Base-by-base conservation (phyloP, 805 yeast genomes). In the Metschnikowia arizonensis region DNA sequence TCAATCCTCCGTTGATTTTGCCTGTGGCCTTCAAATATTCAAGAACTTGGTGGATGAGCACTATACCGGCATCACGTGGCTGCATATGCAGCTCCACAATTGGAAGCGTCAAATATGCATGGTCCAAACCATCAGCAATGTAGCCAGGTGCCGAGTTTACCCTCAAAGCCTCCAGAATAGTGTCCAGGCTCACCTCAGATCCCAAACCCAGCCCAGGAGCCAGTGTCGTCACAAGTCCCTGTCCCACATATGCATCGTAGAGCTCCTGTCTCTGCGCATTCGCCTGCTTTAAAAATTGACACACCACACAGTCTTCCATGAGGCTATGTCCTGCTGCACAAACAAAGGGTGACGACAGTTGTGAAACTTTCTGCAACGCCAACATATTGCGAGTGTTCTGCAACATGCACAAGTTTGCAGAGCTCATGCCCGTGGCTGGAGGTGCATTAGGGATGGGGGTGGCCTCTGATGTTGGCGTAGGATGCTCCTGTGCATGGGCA, bases 351-450 rank as follows among this genome's bases (percentile, higher is more conserved):
- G 24, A 10, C 12, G 25, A 5, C 4, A 12, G 14, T 10, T 18
- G 26, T n/a, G n/a, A n/a, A 12, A 14, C 12, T 25, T 34, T 34
- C 7, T 23, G 38, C 29, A 34, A 14, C 18, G 38, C 28, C 26
- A 23, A 10, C 38, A 34, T 23, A 12, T 37, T 37, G n/a, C 40
- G 40, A 5, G 25, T n/a, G 14, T 28, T 37, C 5, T 37, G 40
- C 25, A 37, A 18, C 33, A 37, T 18, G 26, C 33, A 37, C 25
- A 37, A 37, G 17, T 37, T 32, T 6, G 15, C 40, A 2, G 40
- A 37, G 32, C 40, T 37, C 12, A 24, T 33, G 4, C 40, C 40
- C 3, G 33, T 37, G n/a, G 40, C 40, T 2, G 40, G 40, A 8
- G 40, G 40, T 10, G 40, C 40, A 18, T n/a, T 24, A 7, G 40